Evolutionary conservation across 805 yeast genomes (phyloP).

Genomic region (Suhomyces pyralidae): DNA sequence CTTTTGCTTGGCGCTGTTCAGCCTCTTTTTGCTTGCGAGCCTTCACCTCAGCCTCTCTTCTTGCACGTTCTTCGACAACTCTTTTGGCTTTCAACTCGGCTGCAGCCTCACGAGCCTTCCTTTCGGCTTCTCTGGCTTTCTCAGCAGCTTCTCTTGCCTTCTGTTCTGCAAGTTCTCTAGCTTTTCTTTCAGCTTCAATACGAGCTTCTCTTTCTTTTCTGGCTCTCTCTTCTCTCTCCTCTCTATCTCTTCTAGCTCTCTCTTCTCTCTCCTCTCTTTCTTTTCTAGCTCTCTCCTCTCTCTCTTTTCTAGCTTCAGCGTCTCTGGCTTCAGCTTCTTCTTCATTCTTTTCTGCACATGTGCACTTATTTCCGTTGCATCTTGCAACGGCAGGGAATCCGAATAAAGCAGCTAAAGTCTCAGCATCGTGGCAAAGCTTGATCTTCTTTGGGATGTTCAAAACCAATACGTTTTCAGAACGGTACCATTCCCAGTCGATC

Average conservation of each 20-base stretch:
- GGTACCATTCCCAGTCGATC: conserved; percentile 35
- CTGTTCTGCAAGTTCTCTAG: conserved; percentile 4
- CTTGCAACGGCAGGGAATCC: not conserved
- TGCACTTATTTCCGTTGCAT: not conserved
- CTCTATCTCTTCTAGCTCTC: conserved; percentile 3
- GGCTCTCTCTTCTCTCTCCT: conserved; percentile 1
- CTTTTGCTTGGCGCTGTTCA: conserved; percentile 1
- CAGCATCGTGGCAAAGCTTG: conserved; percentile 13
- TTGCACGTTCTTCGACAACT: conserved; percentile 12
- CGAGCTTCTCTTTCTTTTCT: conserved; percentile 4
- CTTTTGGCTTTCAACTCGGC: conserved; percentile 7
- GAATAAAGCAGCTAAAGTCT: conserved; percentile 9
- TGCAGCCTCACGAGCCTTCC: not conserved
- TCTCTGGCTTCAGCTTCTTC: conserved; percentile 4
- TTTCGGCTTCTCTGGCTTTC: conserved; percentile 2
- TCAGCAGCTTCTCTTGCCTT: conserved; percentile 4
- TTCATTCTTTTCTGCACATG: conserved; percentile 3
- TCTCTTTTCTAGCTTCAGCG: not conserved
- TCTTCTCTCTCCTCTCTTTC: not conserved
- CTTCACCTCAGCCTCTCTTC: conserved; percentile 10
- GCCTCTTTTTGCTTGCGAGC: conserved; percentile 3
- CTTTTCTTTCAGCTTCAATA: conserved; percentile 2
- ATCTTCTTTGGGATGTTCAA: conserved; percentile 34
- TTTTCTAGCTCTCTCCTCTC: conserved; percentile 1
- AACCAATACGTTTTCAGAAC: conserved; percentile 29